Percentiles rank a stretch among this genome's conserved stretches.
phyloP scores from a whole-genome alignment of 202 grass and related monocot genomes.

The Setaria viridis region DNA sequence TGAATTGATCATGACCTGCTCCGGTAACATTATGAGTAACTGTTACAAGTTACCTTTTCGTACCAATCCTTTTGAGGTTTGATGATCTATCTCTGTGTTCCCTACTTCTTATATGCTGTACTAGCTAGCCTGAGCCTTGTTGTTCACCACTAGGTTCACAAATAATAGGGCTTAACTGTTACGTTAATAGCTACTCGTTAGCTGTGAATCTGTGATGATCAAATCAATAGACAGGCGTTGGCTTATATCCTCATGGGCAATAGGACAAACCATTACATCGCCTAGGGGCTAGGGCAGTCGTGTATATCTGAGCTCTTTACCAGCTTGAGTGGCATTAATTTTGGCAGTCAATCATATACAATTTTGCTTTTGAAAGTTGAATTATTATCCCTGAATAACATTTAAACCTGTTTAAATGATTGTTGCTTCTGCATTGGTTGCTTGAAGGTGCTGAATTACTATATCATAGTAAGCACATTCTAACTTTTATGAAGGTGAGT shows the following conservation, averaged over 20 bases:
- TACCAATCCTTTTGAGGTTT: constrained; percentile 1
- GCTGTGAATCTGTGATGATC: background rate
- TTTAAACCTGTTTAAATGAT: background rate
- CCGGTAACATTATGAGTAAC: constrained; percentile 8
- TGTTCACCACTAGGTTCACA: background rate
- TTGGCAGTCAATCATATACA: background rate
- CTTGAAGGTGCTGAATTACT: constrained; percentile 30
- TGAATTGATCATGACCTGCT: constrained; percentile 21
- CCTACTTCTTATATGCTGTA: background rate
- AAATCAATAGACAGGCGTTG: background rate
- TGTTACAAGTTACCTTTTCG: background rate
- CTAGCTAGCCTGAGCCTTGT: background rate
- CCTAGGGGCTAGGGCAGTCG: background rate
- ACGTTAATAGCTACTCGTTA: constrained; percentile 13
- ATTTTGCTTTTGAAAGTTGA: constrained; percentile 5
- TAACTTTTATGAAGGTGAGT: constrained; percentile 67
- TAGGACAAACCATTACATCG: background rate
- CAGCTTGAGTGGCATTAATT: background rate
- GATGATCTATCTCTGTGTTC: background rate
- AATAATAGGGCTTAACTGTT: constrained; percentile 1
- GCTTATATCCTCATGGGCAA: background rate
- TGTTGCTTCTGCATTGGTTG: constrained; percentile 14
- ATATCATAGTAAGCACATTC: background rate
- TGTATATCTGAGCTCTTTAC: background rate
- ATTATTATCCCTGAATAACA: background rate